Evolutionary conservation across 805 yeast genomes (phyloP), one percentile per base, ranked within the genome.

Genomic region (Candida orba): DNA sequence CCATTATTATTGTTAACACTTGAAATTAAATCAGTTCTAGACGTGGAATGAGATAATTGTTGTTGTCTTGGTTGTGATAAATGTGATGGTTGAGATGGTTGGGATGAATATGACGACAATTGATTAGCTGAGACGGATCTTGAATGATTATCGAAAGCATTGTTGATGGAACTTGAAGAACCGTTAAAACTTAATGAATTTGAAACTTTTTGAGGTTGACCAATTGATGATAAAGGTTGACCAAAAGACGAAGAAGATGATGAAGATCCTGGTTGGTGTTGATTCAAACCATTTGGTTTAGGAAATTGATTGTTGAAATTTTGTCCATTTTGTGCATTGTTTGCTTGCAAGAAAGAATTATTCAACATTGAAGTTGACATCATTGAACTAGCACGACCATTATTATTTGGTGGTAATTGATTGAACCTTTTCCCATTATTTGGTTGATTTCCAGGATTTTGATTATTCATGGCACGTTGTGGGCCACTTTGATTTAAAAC

Each of bases 151-250:
- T 14, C 32, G 23, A 17, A 13, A 6, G 13, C 9, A 27, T 27
- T 27, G 14, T 10, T 27, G 12, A 46, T 27, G 8, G 49, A 46
- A 22, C 44, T 40, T n/a, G 37, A 40, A 4, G 49, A 46, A 6
- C 37, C 33, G 33, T 33, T 40, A 14, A 34, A 39, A 27, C 41
- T 41, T 8, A 18, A 23, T 3, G 31, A 34, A 32, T 32, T 32
- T 20, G 34, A 27, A 22, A 40, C 37, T 34, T 36, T 36, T 22
- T 39, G 50, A 12, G 45, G 45, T 30, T 33, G 43, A 6, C 34
- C 13, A 10, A 27, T 9, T 27, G 29, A 27, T 27, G 29, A 27
- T 10, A 27, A 27, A 10, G 29, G 29, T 27, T 27, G 29, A 10
- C 29, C 13, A 27, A 27, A 27, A 13, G 29, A 27, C 9, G 34